phyloP scores from a whole-genome alignment of 495 filamentous ascomycete genomes.

The Neurospora sp. region DNA sequence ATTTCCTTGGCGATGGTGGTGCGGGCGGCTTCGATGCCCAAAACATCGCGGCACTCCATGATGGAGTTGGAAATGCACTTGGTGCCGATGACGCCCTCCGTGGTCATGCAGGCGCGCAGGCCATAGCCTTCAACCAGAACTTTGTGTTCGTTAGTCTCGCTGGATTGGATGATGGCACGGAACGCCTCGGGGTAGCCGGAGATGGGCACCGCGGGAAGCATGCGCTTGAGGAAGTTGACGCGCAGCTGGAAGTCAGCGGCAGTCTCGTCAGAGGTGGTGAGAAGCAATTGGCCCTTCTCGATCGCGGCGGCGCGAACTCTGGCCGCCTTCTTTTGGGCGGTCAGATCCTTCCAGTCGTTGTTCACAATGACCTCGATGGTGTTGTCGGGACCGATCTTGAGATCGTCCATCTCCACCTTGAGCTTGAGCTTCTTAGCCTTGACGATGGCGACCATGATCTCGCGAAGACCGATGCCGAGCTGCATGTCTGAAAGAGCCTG shows the following conservation, averaged over 20 bases:
- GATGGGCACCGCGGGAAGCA: conserved; percentile 67
- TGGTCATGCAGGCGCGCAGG: conserved; percentile 79
- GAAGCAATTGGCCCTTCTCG: conserved; percentile 17
- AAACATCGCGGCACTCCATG: conserved; percentile 83
- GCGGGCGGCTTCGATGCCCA: conserved; percentile 92
- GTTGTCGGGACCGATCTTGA: conserved; percentile 23
- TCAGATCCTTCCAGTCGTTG: conserved; percentile 35
- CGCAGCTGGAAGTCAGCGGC: conserved; percentile 66
- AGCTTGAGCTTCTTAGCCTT: conserved; percentile 76
- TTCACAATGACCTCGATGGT: conserved; percentile 46
- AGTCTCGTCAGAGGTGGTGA: conserved; percentile 28
- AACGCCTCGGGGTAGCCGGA: conserved; percentile 76
- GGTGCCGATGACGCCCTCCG: conserved; percentile 70
- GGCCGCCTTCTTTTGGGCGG: conserved; percentile 33
- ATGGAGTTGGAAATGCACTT: conserved; percentile 71
- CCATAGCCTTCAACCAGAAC: conserved; percentile 95
- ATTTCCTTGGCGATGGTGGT: conserved; percentile 77
- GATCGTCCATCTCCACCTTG: conserved; percentile 30
- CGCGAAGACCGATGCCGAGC: conserved; percentile 56
- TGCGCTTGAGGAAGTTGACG: conserved; percentile 72
- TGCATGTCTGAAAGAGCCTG: conserved; percentile 66
- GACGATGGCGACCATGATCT: conserved; percentile 64
- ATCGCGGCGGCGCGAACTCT: conserved; percentile 39
- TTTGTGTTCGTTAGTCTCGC: conserved; percentile 46
- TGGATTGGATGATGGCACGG: conserved; percentile 76